Evolutionary conservation across 805 yeast species (phyloP).

Genomic region (Yarrowia yakushimensis): DNA sequence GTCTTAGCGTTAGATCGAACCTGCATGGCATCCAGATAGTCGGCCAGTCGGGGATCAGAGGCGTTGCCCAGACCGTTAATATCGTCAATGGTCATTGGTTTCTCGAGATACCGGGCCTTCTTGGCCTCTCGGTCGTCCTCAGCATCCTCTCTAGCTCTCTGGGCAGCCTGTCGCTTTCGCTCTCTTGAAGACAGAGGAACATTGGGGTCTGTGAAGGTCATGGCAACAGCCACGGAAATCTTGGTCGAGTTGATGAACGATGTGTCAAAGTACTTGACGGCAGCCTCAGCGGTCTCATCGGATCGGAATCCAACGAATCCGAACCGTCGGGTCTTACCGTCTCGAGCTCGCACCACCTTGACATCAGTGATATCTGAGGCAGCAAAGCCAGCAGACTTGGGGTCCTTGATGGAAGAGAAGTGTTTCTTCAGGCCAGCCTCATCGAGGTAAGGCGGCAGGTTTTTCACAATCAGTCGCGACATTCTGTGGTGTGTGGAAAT

Average conservation of each 20-base stretch:
- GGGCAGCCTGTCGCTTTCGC: conserved; percentile 33
- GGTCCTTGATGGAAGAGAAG: conserved; percentile 44
- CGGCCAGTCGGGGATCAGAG: conserved; percentile 53
- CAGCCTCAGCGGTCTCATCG: conserved; percentile 69
- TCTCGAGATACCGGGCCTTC: conserved; percentile 31
- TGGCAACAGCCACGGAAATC: conserved; percentile 77
- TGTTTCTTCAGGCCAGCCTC: conserved; percentile 70
- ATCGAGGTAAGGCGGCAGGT: conserved; percentile 71
- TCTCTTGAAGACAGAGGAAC: conserved; percentile 40
- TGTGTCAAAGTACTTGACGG: conserved; percentile 69
- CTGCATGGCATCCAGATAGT: conserved; percentile 78
- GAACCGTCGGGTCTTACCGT: conserved; percentile 86
- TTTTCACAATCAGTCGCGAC: conserved; percentile 89
- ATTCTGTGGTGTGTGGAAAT: conserved; percentile 25
- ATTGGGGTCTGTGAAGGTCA: conserved; percentile 76
- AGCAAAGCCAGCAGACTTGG: conserved; percentile 27
- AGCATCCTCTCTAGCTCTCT: conserved; percentile 36
- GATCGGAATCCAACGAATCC: conserved; percentile 86
- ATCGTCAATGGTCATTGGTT: conserved; percentile 39
- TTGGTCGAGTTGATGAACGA: conserved; percentile 81
- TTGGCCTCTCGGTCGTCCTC: conserved; percentile 28
- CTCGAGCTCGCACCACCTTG: conserved; percentile 71
- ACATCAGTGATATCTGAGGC: conserved; percentile 80
- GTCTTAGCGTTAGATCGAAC: conserved; percentile 67
- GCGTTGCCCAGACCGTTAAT: conserved; percentile 25